These are phyloP conservation scores for Aspergillus calidoustus DNA, from an alignment of 2,329 filamentous ascomycete genomes.

Conservation along the genomic window DNA sequence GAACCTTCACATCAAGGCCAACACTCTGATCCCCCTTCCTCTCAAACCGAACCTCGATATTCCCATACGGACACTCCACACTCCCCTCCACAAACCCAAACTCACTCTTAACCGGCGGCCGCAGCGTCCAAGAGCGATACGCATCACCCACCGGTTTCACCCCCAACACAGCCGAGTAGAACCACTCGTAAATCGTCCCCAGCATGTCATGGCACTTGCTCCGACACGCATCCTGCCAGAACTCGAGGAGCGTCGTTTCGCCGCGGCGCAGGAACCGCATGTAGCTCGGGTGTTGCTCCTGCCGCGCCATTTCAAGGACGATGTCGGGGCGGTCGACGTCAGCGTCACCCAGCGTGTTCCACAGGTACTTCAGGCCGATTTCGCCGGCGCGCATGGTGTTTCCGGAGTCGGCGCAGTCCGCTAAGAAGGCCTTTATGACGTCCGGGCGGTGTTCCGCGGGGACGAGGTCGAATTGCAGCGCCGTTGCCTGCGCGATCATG, in stretches of 20 bases:
- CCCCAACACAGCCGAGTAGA: slow-evolving; percentile 49
- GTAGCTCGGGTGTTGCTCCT: slow-evolving; percentile 55
- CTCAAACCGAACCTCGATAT: slow-evolving; percentile 16
- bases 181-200: slow-evolving; percentile 56
- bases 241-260: slow-evolving; percentile 73
- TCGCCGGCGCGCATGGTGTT: slow-evolving; percentile 28
- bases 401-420: slow-evolving; percentile 20
- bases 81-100: slow-evolving; percentile 37
- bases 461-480: slow-evolving; percentile 28
- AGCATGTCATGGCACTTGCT: slow-evolving; percentile 65
- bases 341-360: slow-evolving; percentile 28
- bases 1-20: not conserved
- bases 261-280: slow-evolving; percentile 54
- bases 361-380: slow-evolving; percentile 29
- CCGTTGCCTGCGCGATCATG: slow-evolving; percentile 28
- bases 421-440: slow-evolving; percentile 27
- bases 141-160: slow-evolving; percentile 43
- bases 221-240: slow-evolving; percentile 82
- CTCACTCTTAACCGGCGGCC: slow-evolving; percentile 46
- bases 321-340: slow-evolving; percentile 26
- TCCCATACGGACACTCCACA: slow-evolving; percentile 29
- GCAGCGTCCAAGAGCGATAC: slow-evolving; percentile 47
- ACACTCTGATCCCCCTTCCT: not conserved
- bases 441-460: slow-evolving; percentile 21
- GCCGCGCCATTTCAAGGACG: slow-evolving; percentile 45